These are phyloP conservation scores for Apostasia ramifera DNA, from an alignment of 106 monocot species.

Conservation along the genomic window DNA sequence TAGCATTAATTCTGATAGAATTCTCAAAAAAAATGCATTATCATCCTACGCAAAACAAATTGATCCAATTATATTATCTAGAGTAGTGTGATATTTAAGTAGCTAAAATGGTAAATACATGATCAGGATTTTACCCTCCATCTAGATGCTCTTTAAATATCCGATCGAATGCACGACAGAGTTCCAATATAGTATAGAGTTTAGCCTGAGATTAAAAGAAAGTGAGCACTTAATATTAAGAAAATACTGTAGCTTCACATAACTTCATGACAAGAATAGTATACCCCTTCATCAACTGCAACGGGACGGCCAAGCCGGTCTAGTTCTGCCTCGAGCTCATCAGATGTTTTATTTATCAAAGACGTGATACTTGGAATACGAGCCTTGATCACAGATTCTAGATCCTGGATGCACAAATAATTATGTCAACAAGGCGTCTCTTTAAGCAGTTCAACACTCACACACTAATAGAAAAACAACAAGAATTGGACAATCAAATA, in stretches of 20 bases:
- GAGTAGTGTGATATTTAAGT: too few relatives aligned
- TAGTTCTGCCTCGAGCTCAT: conserved; percentile 70
- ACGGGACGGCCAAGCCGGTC: conserved; percentile 54
- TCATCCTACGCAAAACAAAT: too few relatives aligned
- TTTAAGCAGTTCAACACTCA: too few relatives aligned
- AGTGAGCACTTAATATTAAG: not conserved
- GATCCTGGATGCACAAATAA: conserved; percentile 39
- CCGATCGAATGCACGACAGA: conserved; percentile 38
- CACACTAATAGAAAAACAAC: too few relatives aligned
- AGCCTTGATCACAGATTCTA: conserved; percentile 64
- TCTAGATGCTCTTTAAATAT: conserved; percentile 79
- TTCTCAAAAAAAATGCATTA: too few relatives aligned
- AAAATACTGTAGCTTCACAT: not conserved
- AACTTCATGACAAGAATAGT: not conserved
- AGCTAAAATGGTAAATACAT: too few relatives aligned
- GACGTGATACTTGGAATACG: conserved; percentile 61
- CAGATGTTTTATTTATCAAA: conserved; percentile 58
- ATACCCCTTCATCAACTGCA: conserved; percentile 64
- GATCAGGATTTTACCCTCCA: conserved; percentile 52
- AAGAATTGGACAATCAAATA: too few relatives aligned
- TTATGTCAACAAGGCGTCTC: not conserved
- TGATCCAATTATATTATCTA: too few relatives aligned
- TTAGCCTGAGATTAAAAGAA: conserved; percentile 41
- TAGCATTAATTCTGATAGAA: not conserved
- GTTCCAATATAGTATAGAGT: conserved; percentile 64